Evolutionary conservation across 208 protist species (phyloP), one percentile per base, ranked within the genome.

Genomic region (Zelonia costaricensis): DNA sequence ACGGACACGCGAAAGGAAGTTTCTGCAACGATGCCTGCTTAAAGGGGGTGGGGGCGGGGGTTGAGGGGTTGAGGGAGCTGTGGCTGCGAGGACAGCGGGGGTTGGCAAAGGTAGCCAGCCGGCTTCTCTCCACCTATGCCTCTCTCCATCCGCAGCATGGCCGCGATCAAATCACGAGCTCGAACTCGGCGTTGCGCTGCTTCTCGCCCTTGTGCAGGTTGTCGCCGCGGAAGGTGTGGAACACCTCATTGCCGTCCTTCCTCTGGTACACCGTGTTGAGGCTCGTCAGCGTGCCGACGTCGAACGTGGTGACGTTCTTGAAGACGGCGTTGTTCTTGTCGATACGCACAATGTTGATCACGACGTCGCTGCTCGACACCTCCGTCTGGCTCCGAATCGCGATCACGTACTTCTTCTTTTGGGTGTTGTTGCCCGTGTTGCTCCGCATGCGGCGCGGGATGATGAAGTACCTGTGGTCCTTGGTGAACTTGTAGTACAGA

Each of bases 381-480:
- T 73, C 65, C n/a, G 16, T n/a, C 30, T 65, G 23, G 27, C 59
- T 58, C 54, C 52, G 69, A 27, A 83, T 58, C 38, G 57, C 67
- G 15, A 83, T 56, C 15, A 83, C 62, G 42, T 72, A 83, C 59
- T 63, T 62, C 72, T 83, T 83, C 54, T 55, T 62, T 3, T 52
- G 15, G 33, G 44, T 57, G 71, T 78, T 79, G 60, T 78, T 83
- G 35, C 71, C 76, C 2, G 64, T 68, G 59, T 42, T 56, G 48
- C 66, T 76, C 51, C 61, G 56, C 76, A 83, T 78, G 54, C 76
- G 76, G 39, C 76, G 76, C 15, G 76, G 76, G 13, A 78, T 68
- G 42, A 83, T 36, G 28, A 76, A 18, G 72, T 83, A 83, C 42
- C 49, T 54, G 47, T 71, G 66, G 28, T 57, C 64, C 49, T 78